These are phyloP conservation scores for Rhodamnia argentea DNA, from an alignment of 345 rosid genomes.

Conservation along the genomic window DNA sequence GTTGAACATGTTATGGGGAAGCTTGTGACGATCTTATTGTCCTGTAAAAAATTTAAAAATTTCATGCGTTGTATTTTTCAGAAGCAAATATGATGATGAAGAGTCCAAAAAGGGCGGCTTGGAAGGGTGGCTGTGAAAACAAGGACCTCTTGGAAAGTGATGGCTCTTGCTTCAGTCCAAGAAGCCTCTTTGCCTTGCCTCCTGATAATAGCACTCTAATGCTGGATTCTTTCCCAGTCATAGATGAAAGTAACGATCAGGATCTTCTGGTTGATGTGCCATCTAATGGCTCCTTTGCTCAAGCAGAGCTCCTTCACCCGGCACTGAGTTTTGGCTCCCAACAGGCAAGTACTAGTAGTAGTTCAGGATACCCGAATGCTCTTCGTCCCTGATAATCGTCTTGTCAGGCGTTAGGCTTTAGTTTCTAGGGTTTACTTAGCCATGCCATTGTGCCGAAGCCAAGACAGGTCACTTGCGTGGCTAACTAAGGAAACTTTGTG, in stretches of 20 bases:
- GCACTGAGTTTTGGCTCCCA: slow-evolving; percentile 23
- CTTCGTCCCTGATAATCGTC: slow-evolving; percentile 21
- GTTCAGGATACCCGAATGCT: slow-evolving; percentile 33
- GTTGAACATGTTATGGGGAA: not conserved
- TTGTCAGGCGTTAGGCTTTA: not conserved
- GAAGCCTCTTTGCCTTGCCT: slow-evolving; percentile 69
- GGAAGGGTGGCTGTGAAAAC: slow-evolving; percentile 49
- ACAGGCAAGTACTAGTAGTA: slow-evolving; percentile 60
- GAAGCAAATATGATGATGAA: slow-evolving; percentile 48
- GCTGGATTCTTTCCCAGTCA: slow-evolving; percentile 55
- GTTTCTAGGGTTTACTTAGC: slow-evolving; percentile 9
- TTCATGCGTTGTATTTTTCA: slow-evolving; percentile 5
- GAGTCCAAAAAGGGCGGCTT: slow-evolving; percentile 58
- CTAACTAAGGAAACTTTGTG: slow-evolving; percentile 15
- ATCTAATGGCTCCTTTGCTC: slow-evolving; percentile 70
- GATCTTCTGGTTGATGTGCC: slow-evolving; percentile 86
- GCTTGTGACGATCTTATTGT: not conserved
- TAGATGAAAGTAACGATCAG: slow-evolving; percentile 61
- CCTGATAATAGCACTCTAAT: slow-evolving; percentile 50
- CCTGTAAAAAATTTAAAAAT: not conserved
- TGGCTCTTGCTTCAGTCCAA: slow-evolving; percentile 71
- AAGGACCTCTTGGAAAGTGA: slow-evolving; percentile 54
- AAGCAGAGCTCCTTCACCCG: slow-evolving; percentile 83
- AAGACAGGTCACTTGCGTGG: not conserved
- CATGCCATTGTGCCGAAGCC: slow-evolving; percentile 14